Conservation (phyloP, 305 asterid genomes). For the Fraxinus velutina region DNA sequence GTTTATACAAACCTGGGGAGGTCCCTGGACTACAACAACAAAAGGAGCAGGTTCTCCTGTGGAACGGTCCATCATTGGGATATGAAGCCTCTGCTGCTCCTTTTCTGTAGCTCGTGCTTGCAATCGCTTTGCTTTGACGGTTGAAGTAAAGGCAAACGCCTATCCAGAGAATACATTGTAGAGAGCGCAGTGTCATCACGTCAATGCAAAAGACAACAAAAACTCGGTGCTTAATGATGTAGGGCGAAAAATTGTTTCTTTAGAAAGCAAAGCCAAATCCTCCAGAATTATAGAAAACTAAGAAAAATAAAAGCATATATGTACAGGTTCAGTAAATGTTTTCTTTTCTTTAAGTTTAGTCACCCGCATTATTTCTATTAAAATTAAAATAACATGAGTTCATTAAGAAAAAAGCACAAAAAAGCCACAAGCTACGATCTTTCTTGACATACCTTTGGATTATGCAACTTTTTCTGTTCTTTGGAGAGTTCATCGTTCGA, state of each 20-base stretch:
- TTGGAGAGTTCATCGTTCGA: slow-evolving; percentile 39
- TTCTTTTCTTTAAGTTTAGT: background rate
- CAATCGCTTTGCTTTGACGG: slow-evolving; percentile 77
- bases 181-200: background rate
- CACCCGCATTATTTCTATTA: background rate
- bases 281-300: background rate
- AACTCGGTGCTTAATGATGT: background rate
- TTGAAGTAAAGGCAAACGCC: slow-evolving; percentile 82
- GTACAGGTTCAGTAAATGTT: background rate
- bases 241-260: background rate
- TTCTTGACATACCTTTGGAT: slow-evolving; percentile 48
- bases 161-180: slow-evolving; percentile 17
- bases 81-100: slow-evolving; percentile 89
- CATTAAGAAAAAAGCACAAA: background rate
- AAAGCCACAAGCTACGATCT: background rate
- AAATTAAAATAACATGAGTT: background rate
- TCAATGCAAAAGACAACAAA: background rate
- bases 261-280: background rate
- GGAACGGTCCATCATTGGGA: slow-evolving; percentile 71
- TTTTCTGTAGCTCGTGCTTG: slow-evolving; percentile 83
- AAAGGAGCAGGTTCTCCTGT: slow-evolving; percentile 89
- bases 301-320: background rate
- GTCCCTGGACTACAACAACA: slow-evolving; percentile 91
- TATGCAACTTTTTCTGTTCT: slow-evolving; percentile 62
- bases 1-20: slow-evolving; percentile 67